Evolutionary conservation across 2,329 filamentous ascomycete genomes (phyloP).

Genomic region (Chrysosporium keratinophilum): DNA sequence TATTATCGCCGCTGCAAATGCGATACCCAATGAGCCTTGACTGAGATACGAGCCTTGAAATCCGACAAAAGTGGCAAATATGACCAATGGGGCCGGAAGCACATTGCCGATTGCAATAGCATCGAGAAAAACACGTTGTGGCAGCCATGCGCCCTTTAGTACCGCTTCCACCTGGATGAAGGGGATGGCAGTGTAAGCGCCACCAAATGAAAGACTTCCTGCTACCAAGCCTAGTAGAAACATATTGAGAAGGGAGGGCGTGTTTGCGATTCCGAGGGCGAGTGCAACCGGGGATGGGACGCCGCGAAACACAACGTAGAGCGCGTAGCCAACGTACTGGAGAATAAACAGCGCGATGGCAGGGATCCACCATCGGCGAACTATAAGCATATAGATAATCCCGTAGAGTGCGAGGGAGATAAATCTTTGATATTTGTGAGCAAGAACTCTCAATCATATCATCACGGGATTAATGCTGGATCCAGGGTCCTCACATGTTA

Average conservation of each 20-base stretch:
- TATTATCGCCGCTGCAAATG: background rate
- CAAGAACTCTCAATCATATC: too few relatives aligned
- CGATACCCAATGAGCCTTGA: background rate
- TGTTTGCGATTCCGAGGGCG: background rate
- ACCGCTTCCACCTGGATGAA: constrained; percentile 2
- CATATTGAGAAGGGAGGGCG: constrained; percentile 1
- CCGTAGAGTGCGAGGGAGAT: too few relatives aligned
- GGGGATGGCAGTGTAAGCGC: background rate
- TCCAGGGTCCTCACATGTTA: too few relatives aligned
- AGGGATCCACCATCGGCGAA: too few relatives aligned
- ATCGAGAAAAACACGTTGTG: background rate
- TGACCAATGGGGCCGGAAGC: background rate
- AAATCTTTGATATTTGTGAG: too few relatives aligned
- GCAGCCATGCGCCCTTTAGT: background rate
- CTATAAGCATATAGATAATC: too few relatives aligned
- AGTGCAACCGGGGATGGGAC: background rate
- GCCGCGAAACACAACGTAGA: constrained; percentile 1
- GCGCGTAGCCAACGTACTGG: background rate
- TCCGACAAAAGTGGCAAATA: constrained; percentile 3
- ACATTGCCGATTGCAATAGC: constrained; percentile 1
- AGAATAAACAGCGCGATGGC: background rate
- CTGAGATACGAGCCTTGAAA: background rate
- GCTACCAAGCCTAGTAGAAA: background rate
- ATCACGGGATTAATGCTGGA: too few relatives aligned
- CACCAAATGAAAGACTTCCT: background rate